phyloP scores from a whole-genome alignment of 345 rosid genomes.

The Moricandia moricandioides region DNA sequence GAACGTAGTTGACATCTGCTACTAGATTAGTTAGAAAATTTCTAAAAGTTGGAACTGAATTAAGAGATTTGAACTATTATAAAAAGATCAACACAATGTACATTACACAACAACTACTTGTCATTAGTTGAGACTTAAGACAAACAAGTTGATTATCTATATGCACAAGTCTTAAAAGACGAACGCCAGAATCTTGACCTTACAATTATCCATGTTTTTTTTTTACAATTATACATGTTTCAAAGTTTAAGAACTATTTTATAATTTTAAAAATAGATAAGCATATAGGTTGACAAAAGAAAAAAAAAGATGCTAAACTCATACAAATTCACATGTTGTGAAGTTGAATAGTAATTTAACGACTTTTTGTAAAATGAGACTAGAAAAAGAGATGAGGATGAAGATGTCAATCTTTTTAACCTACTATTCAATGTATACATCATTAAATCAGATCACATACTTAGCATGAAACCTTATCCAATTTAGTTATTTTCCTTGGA shows the following conservation, averaged over 20 bases:
- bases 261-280: not conserved
- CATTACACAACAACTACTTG: slow-evolving; percentile 19
- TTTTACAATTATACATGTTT: not conserved
- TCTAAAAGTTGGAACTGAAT: not conserved
- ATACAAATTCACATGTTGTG: slow-evolving; percentile 26
- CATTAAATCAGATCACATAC: slow-evolving; percentile 27
- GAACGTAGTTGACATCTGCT: slow-evolving; percentile 25
- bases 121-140: slow-evolving; percentile 4
- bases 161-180: not conserved
- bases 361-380: not conserved
- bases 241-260: not conserved
- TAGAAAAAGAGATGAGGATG: slow-evolving; percentile 7
- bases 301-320: not conserved
- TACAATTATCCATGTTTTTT: no score
- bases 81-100: not conserved
- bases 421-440: slow-evolving; percentile 23
- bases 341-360: not conserved
- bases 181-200: slow-evolving; percentile 24
- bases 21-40: not conserved
- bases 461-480: slow-evolving; percentile 36
- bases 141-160: not conserved
- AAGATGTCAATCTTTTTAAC: slow-evolving; percentile 31
- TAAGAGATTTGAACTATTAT: not conserved
- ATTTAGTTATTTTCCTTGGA: not conserved
- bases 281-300: slow-evolving; percentile 3